Conservation (phyloP, 805 yeast species). For the Candida pseudofarinosa region DNA sequence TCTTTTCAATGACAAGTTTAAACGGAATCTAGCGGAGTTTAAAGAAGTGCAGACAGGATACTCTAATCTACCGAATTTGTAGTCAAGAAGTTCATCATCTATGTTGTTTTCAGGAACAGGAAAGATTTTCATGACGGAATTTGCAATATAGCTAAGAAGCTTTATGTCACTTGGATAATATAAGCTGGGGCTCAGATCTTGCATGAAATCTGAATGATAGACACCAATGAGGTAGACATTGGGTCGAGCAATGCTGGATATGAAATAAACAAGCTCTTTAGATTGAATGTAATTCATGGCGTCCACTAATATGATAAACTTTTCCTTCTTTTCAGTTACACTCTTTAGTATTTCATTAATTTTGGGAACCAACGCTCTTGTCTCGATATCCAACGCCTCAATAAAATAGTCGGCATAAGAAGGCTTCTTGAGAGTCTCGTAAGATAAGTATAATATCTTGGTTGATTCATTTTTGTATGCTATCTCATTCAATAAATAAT, state of each 20-base stretch:
- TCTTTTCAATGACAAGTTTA: conserved; percentile 63
- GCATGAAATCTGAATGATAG: conserved; percentile 35
- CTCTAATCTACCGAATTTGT: conserved; percentile 32
- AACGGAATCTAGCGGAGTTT: conserved; percentile 44
- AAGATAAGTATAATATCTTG: conserved; percentile 56
- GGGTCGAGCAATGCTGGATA: conserved; percentile 43
- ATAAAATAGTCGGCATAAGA: conserved; percentile 44
- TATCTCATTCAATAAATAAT: conserved; percentile 55
- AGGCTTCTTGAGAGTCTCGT: conserved; percentile 60
- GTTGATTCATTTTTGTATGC: conserved; percentile 32
- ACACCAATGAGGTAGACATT: conserved; percentile 28
- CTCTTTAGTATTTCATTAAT: background rate
- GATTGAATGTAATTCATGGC: conserved; percentile 57
- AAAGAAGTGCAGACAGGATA: conserved; percentile 44
- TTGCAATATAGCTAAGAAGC: conserved; percentile 66
- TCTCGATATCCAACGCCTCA: conserved; percentile 32
- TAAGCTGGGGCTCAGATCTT: conserved; percentile 29
- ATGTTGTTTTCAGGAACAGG: conserved; percentile 32
- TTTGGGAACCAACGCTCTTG: conserved; percentile 13
- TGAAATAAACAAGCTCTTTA: conserved; percentile 44
- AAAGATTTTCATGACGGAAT: conserved; percentile 60
- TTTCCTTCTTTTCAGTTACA: conserved; percentile 14
- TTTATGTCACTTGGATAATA: conserved; percentile 54
- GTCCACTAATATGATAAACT: conserved; percentile 56
- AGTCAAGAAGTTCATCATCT: conserved; percentile 49